Percentiles rank a stretch among this genome's conserved stretches.
phyloP scores from a whole-genome alignment of 495 filamentous ascomycete genomes.

The Penicillium simplicissimum region DNA sequence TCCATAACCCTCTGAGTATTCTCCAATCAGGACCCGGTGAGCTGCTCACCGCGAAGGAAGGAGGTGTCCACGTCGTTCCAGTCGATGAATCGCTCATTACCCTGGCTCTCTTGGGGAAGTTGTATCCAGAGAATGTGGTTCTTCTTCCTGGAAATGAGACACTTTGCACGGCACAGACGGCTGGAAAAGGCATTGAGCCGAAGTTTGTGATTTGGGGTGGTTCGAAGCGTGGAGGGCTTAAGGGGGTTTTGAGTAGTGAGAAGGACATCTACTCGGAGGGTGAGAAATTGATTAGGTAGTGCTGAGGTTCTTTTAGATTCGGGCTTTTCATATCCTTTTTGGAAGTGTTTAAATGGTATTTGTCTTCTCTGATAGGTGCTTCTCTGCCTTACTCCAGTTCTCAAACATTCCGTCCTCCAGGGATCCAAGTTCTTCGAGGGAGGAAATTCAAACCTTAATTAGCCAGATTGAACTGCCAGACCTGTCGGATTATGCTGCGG shows the following conservation, averaged over 20 bases:
- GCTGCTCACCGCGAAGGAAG: background rate
- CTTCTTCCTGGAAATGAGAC: background rate
- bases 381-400: too few species aligned
- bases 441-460: too few species aligned
- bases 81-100: background rate
- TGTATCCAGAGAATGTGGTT: background rate
- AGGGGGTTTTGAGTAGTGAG: background rate
- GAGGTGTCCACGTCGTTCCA: background rate
- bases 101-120: background rate
- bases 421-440: too few species aligned
- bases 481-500: too few species aligned
- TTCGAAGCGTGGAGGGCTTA: background rate
- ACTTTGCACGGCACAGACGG: background rate
- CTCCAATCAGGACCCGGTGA: background rate
- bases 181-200: background rate
- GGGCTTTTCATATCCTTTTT: too few species aligned
- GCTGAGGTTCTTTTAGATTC: too few species aligned
- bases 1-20: background rate
- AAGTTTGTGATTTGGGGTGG: constrained; percentile 1
- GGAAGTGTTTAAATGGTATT: too few species aligned
- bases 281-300: too few species aligned
- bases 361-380: too few species aligned
- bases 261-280: background rate
- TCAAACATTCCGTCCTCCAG: too few species aligned
- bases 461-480: too few species aligned